phyloP scores from a whole-genome alignment of 192 early-diverging fungal genomes.

The Coemansia sp. region DNA sequence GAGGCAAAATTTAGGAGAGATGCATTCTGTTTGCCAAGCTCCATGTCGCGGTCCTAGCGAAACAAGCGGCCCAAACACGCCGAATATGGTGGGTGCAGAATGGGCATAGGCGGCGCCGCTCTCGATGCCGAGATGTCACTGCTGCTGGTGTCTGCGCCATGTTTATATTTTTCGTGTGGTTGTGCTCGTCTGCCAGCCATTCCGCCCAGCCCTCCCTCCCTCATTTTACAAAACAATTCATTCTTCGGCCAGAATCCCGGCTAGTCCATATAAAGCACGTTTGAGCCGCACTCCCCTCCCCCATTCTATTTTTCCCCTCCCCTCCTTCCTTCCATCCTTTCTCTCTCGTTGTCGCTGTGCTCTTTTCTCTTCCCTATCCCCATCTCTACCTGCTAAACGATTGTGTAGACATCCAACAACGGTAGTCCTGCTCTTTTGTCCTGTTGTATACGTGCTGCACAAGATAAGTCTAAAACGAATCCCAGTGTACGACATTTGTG shows the following conservation, averaged over 20 bases:
- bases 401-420: neutral
- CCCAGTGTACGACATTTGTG: neutral
- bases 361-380: neutral
- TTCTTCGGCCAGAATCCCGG: constrained; percentile 10
- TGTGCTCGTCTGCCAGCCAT: neutral
- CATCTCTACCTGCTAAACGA: constrained; percentile 8
- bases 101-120: neutral
- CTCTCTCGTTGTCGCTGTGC: constrained; percentile 2
- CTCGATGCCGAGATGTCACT: neutral
- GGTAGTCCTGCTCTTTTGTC: neutral
- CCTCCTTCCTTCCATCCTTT: neutral
- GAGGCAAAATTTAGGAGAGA: neutral
- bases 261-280: constrained; percentile 3
- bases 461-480: neutral
- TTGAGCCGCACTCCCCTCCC: neutral
- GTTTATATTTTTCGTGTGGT: neutral
- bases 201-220: constrained; percentile 14
- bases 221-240: constrained; percentile 7
- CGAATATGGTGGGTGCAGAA: neutral
- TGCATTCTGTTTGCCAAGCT: neutral
- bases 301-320: neutral
- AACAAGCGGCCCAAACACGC: neutral
- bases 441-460: neutral
- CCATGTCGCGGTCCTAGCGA: neutral
- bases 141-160: constrained; percentile 1